Percentiles rank a stretch among this genome's conserved stretches.
phyloP scores from a whole-genome alignment of 2,329 filamentous ascomycete genomes.

The Ophiostoma sp. region DNA sequence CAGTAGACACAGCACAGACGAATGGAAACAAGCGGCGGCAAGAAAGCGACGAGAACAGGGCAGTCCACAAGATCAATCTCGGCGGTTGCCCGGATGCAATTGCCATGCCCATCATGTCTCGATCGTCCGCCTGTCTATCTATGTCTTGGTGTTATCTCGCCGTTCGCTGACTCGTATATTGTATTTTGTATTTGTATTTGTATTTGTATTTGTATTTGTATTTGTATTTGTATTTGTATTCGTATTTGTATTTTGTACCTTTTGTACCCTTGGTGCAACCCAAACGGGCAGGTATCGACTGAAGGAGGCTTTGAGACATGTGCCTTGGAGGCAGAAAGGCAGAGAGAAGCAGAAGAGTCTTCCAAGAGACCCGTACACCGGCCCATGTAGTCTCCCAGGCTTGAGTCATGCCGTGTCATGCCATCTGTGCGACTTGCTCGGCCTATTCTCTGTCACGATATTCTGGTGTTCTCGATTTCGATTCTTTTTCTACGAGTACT shows the following conservation, averaged over 20 bases:
- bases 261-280: neutral
- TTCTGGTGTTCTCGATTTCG: too few species aligned
- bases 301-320: neutral
- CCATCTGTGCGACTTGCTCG: too few species aligned
- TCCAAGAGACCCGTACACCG: too few species aligned
- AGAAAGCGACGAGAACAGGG: neutral
- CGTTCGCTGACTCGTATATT: too few species aligned
- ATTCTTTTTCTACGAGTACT: too few species aligned
- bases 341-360: too few species aligned
- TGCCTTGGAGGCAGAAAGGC: neutral
- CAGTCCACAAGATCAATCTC: neutral
- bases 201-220: neutral
- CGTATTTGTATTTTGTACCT: neutral
- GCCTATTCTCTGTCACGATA: too few species aligned
- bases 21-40: neutral
- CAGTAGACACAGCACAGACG: neutral
- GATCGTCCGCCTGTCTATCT: neutral
- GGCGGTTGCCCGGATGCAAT: neutral
- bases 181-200: neutral
- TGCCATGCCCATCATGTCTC: neutral
- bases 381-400: too few species aligned
- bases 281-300: slow-evolving; percentile 8
- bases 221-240: neutral
- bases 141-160: slow-evolving; percentile 3
- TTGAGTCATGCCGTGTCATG: too few species aligned